These are phyloP conservation scores for Fusarium longipes DNA, from an alignment of 2,329 filamentous ascomycete species.

Conservation along the genomic window DNA sequence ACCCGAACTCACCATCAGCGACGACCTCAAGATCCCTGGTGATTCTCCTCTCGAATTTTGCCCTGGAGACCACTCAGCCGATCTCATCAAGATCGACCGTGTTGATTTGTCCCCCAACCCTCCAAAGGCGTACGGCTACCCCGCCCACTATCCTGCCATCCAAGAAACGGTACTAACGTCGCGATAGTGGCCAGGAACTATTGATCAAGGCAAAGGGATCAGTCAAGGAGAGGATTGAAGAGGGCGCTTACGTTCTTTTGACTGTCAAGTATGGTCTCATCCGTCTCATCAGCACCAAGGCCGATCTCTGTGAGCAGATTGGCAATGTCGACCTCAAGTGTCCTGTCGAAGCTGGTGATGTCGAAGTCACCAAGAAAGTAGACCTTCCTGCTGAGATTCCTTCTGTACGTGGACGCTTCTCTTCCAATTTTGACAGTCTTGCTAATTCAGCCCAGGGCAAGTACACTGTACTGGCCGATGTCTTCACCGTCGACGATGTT, in stretches of 20 bases:
- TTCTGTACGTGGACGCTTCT: slow-evolving; percentile 71
- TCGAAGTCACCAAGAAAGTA: slow-evolving; percentile 81
- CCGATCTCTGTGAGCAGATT: slow-evolving; percentile 90
- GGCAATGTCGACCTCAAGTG: slow-evolving; percentile 89
- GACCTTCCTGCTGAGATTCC: slow-evolving; percentile 88
- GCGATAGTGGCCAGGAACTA: slow-evolving; percentile 77
- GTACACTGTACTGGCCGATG: slow-evolving; percentile 90
- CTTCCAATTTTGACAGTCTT: slow-evolving; percentile 33
- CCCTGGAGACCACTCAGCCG: slow-evolving; percentile 68
- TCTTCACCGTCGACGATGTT: slow-evolving; percentile 76
- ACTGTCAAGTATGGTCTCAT: slow-evolving; percentile 96
- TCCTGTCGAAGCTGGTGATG: slow-evolving; percentile 82
- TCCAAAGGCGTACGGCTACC: slow-evolving; percentile 77
- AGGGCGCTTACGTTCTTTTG: slow-evolving; percentile 84
- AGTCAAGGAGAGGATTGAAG: slow-evolving; percentile 76
- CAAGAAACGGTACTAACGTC: slow-evolving; percentile 39
- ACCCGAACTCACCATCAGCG: slow-evolving; percentile 57
- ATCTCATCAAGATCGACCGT: slow-evolving; percentile 80
- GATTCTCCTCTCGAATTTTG: slow-evolving; percentile 89
- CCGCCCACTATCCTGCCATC: slow-evolving; percentile 12
- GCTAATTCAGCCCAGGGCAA: slow-evolving; percentile 71
- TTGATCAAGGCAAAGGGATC: slow-evolving; percentile 81
- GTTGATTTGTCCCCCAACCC: slow-evolving; percentile 90
- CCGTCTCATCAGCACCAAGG: slow-evolving; percentile 81
- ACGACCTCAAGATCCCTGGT: slow-evolving; percentile 77